These are phyloP conservation scores for Boletus bicolor DNA, from an alignment of 768 basidiomycete species.

Conservation along the genomic window DNA sequence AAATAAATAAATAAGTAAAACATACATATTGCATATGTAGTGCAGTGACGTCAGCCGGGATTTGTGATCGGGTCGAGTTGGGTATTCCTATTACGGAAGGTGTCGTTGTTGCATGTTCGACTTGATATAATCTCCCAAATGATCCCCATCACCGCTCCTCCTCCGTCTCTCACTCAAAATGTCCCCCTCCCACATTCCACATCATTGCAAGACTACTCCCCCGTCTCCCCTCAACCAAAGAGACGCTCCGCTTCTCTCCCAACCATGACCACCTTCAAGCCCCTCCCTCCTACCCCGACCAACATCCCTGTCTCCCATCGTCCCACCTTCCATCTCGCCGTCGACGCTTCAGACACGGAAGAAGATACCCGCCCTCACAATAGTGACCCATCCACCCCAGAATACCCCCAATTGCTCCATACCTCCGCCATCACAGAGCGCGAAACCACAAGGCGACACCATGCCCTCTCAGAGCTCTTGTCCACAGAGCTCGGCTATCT, in stretches of 20 bases:
- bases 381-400: neutral
- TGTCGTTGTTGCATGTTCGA: neutral
- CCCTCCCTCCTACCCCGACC: conserved; percentile 9
- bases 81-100: conserved; percentile 7
- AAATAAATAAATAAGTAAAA: neutral
- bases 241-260: conserved; percentile 36
- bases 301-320: neutral
- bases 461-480: conserved; percentile 83
- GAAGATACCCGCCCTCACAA: conserved; percentile 1
- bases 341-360: conserved; percentile 20
- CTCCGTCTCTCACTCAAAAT: neutral
- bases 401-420: neutral
- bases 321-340: conserved; percentile 16
- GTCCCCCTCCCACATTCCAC: neutral
- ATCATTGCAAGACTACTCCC: neutral
- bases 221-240: too few species aligned
- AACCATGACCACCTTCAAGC: conserved; percentile 23
- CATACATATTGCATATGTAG: too few species aligned
- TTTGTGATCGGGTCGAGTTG: neutral
- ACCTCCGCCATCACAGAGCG: neutral
- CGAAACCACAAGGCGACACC: conserved; percentile 52
- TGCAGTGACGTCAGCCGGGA: too few species aligned
- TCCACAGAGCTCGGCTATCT: conserved; percentile 84
- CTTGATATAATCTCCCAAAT: conserved; percentile 1
- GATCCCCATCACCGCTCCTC: neutral